Conservation (phyloP, 2,329 filamentous ascomycete genomes). For the Talaromyces sp. region DNA sequence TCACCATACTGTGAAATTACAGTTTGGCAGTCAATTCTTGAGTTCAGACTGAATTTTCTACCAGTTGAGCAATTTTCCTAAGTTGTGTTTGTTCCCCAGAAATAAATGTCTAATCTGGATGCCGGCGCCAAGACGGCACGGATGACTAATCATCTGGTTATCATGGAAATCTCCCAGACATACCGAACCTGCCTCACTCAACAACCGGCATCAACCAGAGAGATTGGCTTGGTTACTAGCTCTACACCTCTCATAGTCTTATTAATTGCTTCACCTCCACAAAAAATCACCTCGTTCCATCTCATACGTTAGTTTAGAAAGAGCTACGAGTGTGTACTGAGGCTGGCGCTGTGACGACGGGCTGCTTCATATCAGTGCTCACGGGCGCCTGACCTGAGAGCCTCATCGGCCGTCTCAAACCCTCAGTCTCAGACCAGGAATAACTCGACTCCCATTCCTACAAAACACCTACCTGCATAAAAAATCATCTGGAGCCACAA, state of each 20-base stretch:
- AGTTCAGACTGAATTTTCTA: background rate
- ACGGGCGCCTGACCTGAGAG: background rate
- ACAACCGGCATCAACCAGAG: slow-evolving; percentile 24
- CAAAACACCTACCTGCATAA: background rate
- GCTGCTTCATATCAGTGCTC: background rate
- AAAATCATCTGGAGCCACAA: too few species aligned
- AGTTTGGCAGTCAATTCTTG: background rate
- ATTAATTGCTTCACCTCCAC: background rate
- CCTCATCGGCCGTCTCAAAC: background rate
- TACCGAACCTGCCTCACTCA: slow-evolving; percentile 36
- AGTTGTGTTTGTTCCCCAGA: background rate
- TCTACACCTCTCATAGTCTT: background rate
- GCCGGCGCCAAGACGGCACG: slow-evolving; percentile 1
- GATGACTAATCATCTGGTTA: slow-evolving; percentile 34
- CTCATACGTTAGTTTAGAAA: background rate
- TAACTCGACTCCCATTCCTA: background rate
- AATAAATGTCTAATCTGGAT: background rate
- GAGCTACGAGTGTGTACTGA: background rate
- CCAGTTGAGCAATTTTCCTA: background rate
- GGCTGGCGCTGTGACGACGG: background rate
- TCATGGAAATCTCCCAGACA: slow-evolving; percentile 38
- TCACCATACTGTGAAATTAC: background rate
- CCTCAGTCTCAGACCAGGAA: background rate
- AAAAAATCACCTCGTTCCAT: background rate
- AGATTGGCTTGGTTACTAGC: background rate